A percentile compares a stretch with the other conserved stretches of the same genome.
These are phyloP conservation scores for Sanguinoderma infundibulare DNA, from an alignment of 1,284 basidiomycete genomes.

Conservation along the genomic window DNA sequence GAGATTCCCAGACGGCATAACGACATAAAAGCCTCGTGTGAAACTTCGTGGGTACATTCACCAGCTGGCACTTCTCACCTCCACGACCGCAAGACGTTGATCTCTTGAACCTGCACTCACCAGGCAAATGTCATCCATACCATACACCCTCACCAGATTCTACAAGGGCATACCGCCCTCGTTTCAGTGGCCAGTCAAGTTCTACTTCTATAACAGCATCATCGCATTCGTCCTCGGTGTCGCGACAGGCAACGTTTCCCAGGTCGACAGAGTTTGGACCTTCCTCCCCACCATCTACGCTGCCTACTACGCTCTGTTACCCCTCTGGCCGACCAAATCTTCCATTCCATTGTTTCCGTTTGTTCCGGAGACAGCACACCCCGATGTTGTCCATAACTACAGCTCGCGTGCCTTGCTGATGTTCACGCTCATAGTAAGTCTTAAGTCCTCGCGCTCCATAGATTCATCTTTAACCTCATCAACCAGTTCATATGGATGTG, in stretches of 20 bases:
- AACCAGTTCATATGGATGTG: constrained; percentile 67
- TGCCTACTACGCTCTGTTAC: constrained; percentile 73
- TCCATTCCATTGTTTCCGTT: constrained; percentile 56
- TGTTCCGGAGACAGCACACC: constrained; percentile 52
- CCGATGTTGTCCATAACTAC: constrained; percentile 48
- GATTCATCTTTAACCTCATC: constrained; percentile 2
- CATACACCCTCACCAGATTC: not conserved
- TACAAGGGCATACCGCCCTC: constrained; percentile 37
- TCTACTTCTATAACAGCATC: constrained; percentile 55
- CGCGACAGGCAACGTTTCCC: constrained; percentile 81
- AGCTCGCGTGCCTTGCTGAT: constrained; percentile 77
- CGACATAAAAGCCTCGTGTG: not conserved
- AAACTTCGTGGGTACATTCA: not conserved
- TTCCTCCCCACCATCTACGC: constrained; percentile 83
- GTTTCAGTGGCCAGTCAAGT: constrained; percentile 64
- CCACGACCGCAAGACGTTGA: not conserved
- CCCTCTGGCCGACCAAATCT: constrained; percentile 59
- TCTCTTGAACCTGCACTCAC: not conserved
- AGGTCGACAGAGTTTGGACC: constrained; percentile 72
- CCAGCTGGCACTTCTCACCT: not conserved
- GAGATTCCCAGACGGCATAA: not conserved
- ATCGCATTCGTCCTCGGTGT: constrained; percentile 61
- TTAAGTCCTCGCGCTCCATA: not conserved
- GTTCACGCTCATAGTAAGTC: constrained; percentile 62
- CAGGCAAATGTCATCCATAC: constrained; percentile 23